Conservation (phyloP, 2,329 filamentous ascomycete species). For the Ophiostoma sp. region DNA sequence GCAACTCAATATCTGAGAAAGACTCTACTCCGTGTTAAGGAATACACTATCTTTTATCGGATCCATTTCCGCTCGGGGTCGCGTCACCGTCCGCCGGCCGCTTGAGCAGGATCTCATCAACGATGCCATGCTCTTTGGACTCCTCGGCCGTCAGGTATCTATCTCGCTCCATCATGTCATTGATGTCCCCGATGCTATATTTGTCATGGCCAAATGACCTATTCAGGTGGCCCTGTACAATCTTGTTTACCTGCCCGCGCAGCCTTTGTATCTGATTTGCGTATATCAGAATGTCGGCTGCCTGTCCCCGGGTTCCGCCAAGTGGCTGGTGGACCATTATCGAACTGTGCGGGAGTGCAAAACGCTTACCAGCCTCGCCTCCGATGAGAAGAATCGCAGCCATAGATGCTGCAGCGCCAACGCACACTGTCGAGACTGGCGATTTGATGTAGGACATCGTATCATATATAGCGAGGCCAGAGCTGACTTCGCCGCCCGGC, state of each 20-base stretch:
- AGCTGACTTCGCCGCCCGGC: slow-evolving; percentile 87
- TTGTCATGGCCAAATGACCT: slow-evolving; percentile 72
- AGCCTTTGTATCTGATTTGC: slow-evolving; percentile 94
- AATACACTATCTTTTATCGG: background rate
- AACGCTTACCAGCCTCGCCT: slow-evolving; percentile 80
- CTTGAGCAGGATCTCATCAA: slow-evolving; percentile 81
- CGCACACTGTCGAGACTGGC: slow-evolving; percentile 90
- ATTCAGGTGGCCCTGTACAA: slow-evolving; percentile 85
- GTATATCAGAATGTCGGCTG: slow-evolving; percentile 89
- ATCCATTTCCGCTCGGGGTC: background rate
- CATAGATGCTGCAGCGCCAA: slow-evolving; percentile 95
- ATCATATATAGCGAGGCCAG: slow-evolving; percentile 90
- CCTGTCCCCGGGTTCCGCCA: slow-evolving; percentile 67
- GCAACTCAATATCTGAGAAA: background rate
- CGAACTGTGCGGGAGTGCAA: slow-evolving; percentile 85
- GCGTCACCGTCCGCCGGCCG: slow-evolving; percentile 43
- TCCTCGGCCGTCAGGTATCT: slow-evolving; percentile 90
- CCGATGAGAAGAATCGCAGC: slow-evolving; percentile 85
- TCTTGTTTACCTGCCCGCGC: slow-evolving; percentile 81
- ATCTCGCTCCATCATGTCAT: slow-evolving; percentile 94
- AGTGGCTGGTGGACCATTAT: slow-evolving; percentile 98
- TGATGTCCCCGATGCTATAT: slow-evolving; percentile 78
- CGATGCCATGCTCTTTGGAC: slow-evolving; percentile 84
- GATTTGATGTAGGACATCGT: slow-evolving; percentile 97
- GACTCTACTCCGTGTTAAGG: background rate